Conservation (phyloP, 306 rosid species). For the Corylus heterophylla region DNA sequence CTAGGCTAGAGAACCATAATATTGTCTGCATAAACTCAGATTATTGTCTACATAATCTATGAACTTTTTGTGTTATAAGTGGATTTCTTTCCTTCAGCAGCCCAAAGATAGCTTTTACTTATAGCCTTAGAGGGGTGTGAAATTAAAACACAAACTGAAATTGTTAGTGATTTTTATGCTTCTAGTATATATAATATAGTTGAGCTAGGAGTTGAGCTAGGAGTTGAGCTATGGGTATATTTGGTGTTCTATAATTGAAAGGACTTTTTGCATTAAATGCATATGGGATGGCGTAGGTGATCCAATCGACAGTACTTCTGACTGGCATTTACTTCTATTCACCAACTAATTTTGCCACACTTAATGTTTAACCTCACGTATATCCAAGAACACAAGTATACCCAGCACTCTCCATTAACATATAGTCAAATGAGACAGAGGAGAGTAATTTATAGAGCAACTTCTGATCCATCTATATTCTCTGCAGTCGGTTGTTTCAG, state of each 20-base stretch:
- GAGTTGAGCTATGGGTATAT: not conserved
- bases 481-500: conserved; percentile 26
- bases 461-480: conserved; percentile 11
- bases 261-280: conserved; percentile 30
- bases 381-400: conserved; percentile 5
- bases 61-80: not conserved
- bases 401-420: not conserved
- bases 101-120: not conserved
- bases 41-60: not conserved
- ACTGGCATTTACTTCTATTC: conserved; percentile 40
- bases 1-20: not conserved
- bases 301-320: conserved; percentile 23
- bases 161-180: not conserved
- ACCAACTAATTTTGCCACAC: conserved; percentile 29
- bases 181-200: too few species aligned
- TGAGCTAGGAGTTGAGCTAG: not conserved
- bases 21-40: not conserved
- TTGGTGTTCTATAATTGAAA: not conserved
- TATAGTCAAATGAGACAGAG: not conserved
- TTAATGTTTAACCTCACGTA: conserved; percentile 30
- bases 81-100: not conserved
- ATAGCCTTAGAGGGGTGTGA: not conserved
- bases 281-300: conserved; percentile 19
- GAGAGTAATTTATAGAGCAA: conserved; percentile 4
- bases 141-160: not conserved